A percentile compares a stretch with the other conserved stretches of the same genome.
These are phyloP conservation scores for Erythrophleum fordii DNA, from an alignment of 306 rosid species.

Conservation along the genomic window DNA sequence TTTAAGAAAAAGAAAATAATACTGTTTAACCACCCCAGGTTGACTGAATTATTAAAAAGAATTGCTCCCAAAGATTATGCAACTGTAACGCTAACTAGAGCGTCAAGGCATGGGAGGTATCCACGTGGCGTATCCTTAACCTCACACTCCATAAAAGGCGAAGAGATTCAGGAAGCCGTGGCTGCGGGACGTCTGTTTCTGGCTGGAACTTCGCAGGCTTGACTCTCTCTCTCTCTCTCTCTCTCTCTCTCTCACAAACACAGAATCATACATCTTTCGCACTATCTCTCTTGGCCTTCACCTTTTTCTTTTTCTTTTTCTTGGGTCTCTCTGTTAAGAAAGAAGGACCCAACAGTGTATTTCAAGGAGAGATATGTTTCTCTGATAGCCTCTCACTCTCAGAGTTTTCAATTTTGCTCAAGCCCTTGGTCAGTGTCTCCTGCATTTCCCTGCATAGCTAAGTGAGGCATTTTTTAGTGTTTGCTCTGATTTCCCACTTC, in stretches of 20 bases:
- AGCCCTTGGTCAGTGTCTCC: slow-evolving; percentile 8
- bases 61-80: too few species aligned
- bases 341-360: slow-evolving; percentile 23
- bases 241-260: not conserved
- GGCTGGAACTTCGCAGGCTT: not conserved
- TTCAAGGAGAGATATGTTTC: slow-evolving; percentile 44
- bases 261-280: not conserved
- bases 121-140: slow-evolving; percentile 63
- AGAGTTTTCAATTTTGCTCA: slow-evolving; percentile 23
- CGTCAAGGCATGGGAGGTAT: slow-evolving; percentile 42
- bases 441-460: slow-evolving; percentile 5
- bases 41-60: too few species aligned
- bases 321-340: not conserved
- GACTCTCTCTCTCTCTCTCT: slow-evolving; percentile 21
- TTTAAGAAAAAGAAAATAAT: too few species aligned
- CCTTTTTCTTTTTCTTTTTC: not conserved
- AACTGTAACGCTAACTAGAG: not conserved
- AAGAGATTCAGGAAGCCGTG: slow-evolving; percentile 37
- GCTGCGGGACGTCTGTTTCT: slow-evolving; percentile 10
- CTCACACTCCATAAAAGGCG: slow-evolving; percentile 39
- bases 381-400: slow-evolving; percentile 7
- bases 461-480: not conserved
- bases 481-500: not conserved
- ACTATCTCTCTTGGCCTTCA: not conserved
- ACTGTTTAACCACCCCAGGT: too few species aligned